phyloP scores from a whole-genome alignment of 306 rosid species.

The Cicer chorassanicum region DNA sequence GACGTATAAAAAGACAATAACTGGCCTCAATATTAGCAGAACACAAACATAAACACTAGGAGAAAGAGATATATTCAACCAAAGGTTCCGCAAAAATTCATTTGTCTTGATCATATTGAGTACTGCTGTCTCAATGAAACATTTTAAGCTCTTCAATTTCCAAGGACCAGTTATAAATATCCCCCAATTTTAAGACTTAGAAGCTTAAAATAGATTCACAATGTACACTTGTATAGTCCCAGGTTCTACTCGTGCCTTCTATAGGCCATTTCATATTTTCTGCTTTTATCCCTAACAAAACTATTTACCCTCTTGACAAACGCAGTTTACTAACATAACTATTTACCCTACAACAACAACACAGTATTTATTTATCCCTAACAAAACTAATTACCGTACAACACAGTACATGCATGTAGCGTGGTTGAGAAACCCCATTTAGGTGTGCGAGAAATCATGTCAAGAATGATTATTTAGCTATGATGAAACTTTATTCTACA shows the following conservation, averaged over 20 bases:
- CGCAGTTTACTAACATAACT: neutral
- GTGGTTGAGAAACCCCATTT: neutral
- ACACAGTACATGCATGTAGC: too few relatives aligned
- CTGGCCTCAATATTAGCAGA: neutral
- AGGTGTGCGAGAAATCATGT: neutral
- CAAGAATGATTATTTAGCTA: neutral
- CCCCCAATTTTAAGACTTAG: neutral
- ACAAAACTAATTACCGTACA: too few relatives aligned
- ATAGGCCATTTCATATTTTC: too few relatives aligned
- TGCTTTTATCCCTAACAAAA: neutral
- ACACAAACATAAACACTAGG: constrained; percentile 3
- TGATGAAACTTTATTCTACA: neutral
- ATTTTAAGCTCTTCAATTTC: neutral
- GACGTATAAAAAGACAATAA: neutral
- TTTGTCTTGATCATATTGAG: neutral
- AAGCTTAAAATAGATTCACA: neutral
- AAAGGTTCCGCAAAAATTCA: neutral
- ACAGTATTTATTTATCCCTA: neutral
- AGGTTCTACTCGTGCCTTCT: too few relatives aligned
- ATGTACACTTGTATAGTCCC: neutral
- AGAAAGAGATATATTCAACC: constrained; percentile 2
- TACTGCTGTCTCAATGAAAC: neutral
- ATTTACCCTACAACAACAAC: neutral
- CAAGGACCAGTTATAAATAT: neutral
- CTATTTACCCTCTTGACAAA: neutral